These are phyloP conservation scores for Limonium bicolor DNA, from an alignment of 148 eudicot species.

Conservation along the genomic window DNA sequence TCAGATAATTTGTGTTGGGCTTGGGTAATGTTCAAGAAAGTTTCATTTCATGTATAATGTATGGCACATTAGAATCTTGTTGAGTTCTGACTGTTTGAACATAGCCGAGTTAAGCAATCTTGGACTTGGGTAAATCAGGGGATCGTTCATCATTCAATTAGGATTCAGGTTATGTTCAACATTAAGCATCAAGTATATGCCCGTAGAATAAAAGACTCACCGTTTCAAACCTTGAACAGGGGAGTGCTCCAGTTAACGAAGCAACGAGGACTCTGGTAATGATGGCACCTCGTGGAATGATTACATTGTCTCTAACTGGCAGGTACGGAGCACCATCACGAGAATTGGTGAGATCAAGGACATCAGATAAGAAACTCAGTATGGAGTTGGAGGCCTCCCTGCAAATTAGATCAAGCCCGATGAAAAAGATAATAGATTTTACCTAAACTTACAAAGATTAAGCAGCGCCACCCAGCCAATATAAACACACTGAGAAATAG, in stretches of 20 bases:
- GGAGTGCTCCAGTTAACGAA: slow-evolving; percentile 85
- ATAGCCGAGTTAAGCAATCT: too few species aligned
- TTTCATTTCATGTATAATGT: too few species aligned
- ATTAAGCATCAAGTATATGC: too few species aligned
- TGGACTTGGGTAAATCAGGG: too few species aligned
- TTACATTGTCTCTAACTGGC: slow-evolving; percentile 59
- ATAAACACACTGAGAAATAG: too few species aligned
- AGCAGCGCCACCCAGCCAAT: too few species aligned
- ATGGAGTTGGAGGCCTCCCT: slow-evolving; percentile 99
- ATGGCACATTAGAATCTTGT: too few species aligned
- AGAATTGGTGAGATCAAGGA: slow-evolving; percentile 68
- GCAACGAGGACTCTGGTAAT: slow-evolving; percentile 82
- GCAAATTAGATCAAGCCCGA: slow-evolving; percentile 13
- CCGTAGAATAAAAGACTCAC: slow-evolving; percentile 22
- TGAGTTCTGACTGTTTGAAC: too few species aligned
- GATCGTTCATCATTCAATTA: too few species aligned
- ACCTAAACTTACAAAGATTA: neutral
- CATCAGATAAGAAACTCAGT: slow-evolving; percentile 75
- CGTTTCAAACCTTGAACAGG: slow-evolving; percentile 78
- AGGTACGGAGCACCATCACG: slow-evolving; percentile 38
- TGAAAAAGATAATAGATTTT: neutral
- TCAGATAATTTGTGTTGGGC: too few species aligned
- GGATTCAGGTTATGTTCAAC: too few species aligned
- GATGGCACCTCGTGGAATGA: slow-evolving; percentile 71
- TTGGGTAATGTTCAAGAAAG: too few species aligned